Evolutionary conservation across 2,329 filamentous ascomycete genomes (phyloP).

Genomic region (Metarhizium brunneum): DNA sequence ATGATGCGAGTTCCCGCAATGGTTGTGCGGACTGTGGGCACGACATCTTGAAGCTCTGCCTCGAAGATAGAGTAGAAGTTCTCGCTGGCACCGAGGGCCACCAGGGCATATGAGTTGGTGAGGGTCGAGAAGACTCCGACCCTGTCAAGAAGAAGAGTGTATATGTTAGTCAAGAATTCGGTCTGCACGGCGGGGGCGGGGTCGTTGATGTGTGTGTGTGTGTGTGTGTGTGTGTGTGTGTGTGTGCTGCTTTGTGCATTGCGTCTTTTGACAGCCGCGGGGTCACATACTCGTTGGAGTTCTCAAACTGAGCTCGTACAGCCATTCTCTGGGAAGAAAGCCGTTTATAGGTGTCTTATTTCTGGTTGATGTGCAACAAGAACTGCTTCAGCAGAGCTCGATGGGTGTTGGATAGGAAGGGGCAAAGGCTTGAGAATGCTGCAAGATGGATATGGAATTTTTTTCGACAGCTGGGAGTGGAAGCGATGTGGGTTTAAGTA

Average conservation of each 20-base stretch:
- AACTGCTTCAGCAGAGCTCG: background rate
- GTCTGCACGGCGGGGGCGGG: conserved; percentile 15
- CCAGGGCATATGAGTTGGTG: conserved; percentile 93
- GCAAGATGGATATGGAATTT: conserved; percentile 2
- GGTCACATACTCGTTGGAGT: conserved; percentile 72
- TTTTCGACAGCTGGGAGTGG: background rate
- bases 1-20: conserved; percentile 96
- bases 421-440: background rate
- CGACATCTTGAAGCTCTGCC: conserved; percentile 92
- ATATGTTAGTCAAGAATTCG: conserved; percentile 5
- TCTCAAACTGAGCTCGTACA: conserved; percentile 71
- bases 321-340: conserved; percentile 41
- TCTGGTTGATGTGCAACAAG: background rate
- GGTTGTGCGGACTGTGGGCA: conserved; percentile 92
- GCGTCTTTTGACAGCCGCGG: background rate
- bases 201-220: conserved; percentile 3
- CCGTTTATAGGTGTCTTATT: background rate
- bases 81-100: conserved; percentile 89
- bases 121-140: conserved; percentile 95
- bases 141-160: conserved; percentile 35
- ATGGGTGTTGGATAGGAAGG: background rate
- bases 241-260: background rate
- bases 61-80: conserved; percentile 99
- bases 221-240: background rate
- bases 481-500: background rate